Evolutionary conservation across 768 basidiomycete genomes (phyloP), one percentile per base, ranked within the genome.

Genomic region (Leucogyrophana mollusca): DNA sequence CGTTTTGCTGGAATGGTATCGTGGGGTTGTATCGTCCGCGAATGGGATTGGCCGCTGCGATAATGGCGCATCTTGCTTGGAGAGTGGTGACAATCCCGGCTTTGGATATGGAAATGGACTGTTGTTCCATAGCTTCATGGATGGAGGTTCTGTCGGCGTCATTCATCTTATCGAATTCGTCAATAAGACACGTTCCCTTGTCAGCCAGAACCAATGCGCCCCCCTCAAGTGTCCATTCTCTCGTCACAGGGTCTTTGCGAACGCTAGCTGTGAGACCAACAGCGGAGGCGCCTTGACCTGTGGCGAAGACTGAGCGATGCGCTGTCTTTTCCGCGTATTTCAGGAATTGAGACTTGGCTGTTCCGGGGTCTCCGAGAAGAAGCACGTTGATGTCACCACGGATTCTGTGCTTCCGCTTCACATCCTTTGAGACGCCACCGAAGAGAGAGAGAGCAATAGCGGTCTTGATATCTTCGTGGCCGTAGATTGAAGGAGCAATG

Each of bases 91-190:
- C 90, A 52, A 99, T 99, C 34, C 96, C 96, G 13, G 96, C 96
- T 63, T 99, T 99, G 18, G 95, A 93, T 58, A 99, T 98, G 4
- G 96, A 98, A 55, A 99, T 99, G 10, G 92, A 89, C 65, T 98
- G 96, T 69, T 99, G 96, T 64, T 99, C 96, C 96, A 99, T 99
- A 2, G 96, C 96, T 66, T 99, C 96, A 73, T 98, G 96, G 58
- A 99, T 98, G 4, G 94, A 96, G 13, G 94, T 98, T 56, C 95
- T 78, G 65, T 99, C 95, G 13, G 91, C 80, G 58, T 98, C 96
- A 68, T 98, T 98, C 96, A 99, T 99, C 76, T 99, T 99, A 74
- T 99, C 96, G 65, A 99, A 98, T 66, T 98, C 96, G 69, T 99
- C 96, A 55, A 99, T 99, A 30, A 98, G 73, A 61, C 96, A 98